Evolutionary conservation across 2,329 filamentous ascomycete species (phyloP).

Genomic region (Fusarium aywerte): DNA sequence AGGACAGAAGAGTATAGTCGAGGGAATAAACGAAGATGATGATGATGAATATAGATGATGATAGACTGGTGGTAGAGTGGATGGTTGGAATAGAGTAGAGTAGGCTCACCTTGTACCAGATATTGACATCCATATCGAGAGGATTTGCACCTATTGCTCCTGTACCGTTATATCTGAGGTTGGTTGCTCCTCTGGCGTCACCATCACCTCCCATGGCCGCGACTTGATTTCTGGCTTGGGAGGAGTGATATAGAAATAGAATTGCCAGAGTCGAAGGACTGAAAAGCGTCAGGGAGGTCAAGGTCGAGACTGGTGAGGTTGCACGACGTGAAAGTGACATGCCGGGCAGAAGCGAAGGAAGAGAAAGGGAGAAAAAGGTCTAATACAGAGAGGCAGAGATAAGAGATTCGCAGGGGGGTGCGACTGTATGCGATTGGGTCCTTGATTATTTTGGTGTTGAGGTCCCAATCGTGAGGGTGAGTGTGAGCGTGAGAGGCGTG

Average conservation of each 20-base stretch:
- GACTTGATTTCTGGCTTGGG: slow-evolving; percentile 26
- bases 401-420: slow-evolving; percentile 27
- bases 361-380: slow-evolving; percentile 7
- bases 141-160: slow-evolving; percentile 74
- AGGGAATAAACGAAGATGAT: not conserved
- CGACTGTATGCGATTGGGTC: slow-evolving; percentile 2
- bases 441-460: slow-evolving; percentile 10
- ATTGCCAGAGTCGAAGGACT: slow-evolving; percentile 15
- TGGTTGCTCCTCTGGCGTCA: slow-evolving; percentile 56
- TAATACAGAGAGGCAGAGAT: slow-evolving; percentile 19
- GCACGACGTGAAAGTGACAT: slow-evolving; percentile 12
- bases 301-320: slow-evolving; percentile 7
- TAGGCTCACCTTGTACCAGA: slow-evolving; percentile 75
- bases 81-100: not conserved
- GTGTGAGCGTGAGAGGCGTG: not conserved
- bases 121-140: slow-evolving; percentile 74
- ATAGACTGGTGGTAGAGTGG: not conserved
- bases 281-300: slow-evolving; percentile 5
- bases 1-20: not conserved
- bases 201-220: slow-evolving; percentile 47
- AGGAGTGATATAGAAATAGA: slow-evolving; percentile 37
- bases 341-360: slow-evolving; percentile 11
- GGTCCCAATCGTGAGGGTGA: not conserved
- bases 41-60: not conserved
- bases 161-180: slow-evolving; percentile 72